Conservation (phyloP, 2,329 filamentous ascomycete species). For the Arthroderma sp. region DNA sequence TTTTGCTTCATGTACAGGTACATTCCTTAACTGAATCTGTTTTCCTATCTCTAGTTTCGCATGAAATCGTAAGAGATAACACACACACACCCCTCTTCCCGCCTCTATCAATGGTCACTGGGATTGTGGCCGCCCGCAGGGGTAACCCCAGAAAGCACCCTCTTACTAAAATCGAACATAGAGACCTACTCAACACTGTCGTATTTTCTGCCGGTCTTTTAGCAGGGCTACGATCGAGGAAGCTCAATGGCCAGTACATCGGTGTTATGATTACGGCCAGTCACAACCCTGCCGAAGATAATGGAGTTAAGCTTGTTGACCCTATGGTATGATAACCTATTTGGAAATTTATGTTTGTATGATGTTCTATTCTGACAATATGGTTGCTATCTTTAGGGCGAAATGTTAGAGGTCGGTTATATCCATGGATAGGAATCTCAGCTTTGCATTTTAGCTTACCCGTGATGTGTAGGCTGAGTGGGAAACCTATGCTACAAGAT, state of each 20-base stretch:
- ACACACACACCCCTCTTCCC: conserved; percentile 8
- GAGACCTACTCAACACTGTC: conserved; percentile 76
- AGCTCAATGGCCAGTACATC: conserved; percentile 78
- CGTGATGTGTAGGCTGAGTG: conserved; percentile 51
- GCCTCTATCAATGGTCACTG: conserved; percentile 4
- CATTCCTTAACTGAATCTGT: conserved; percentile 9
- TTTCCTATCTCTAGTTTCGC: conserved; percentile 40
- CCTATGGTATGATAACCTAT: conserved; percentile 49
- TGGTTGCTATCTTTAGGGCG: conserved; percentile 43
- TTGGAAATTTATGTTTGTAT: no score
- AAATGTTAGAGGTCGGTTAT: conserved; percentile 72
- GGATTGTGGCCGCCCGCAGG: no score
- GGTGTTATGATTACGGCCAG: conserved; percentile 94
- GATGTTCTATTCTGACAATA: conserved; percentile 8
- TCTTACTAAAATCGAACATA: conserved; percentile 22
- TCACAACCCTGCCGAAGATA: conserved; percentile 81
- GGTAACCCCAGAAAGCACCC: conserved; percentile 1
- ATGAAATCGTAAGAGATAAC: conserved; percentile 49
- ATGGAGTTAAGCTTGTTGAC: conserved; percentile 91
- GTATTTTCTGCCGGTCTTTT: conserved; percentile 86
- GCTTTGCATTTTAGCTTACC: conserved; percentile 2
- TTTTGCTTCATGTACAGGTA: conserved; percentile 7
- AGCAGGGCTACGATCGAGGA: conserved; percentile 75
- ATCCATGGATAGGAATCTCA: no score
- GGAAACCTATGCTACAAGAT: conserved; percentile 75